Evolutionary conservation across 495 filamentous ascomycete species (phyloP).

Genomic region (Apodospora peruviana): DNA sequence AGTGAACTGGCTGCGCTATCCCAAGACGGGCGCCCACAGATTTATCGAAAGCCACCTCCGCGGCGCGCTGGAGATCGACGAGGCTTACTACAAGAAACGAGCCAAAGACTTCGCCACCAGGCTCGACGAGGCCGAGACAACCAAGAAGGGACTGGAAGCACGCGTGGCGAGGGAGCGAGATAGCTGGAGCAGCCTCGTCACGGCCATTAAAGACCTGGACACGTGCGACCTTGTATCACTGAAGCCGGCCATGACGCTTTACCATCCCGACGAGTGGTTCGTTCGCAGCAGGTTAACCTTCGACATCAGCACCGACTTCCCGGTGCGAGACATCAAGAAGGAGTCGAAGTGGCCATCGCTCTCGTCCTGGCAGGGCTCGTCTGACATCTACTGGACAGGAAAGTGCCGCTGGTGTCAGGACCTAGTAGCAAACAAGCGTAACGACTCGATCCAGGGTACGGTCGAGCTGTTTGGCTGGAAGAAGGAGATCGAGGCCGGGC

Average conservation of each 20-base stretch:
- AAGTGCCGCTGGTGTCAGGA: not conserved
- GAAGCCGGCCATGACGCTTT: not conserved
- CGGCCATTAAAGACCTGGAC: not conserved
- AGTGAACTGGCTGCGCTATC: not conserved
- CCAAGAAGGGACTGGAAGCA: not conserved
- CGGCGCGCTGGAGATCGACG: not conserved
- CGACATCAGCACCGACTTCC: not conserved
- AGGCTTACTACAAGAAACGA: not conserved
- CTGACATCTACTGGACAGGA: not conserved
- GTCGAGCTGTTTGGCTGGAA: not conserved
- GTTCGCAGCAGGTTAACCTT: not conserved
- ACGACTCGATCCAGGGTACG: not conserved
- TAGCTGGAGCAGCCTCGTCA: not conserved
- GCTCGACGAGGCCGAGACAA: not conserved
- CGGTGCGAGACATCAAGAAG: not conserved
- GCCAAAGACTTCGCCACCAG: not conserved
- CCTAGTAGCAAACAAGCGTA: not conserved
- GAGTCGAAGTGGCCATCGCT: not conserved
- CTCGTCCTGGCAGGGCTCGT: not conserved
- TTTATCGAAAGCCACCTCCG: not conserved
- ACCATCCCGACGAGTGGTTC: not conserved
- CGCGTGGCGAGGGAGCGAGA: not conserved
- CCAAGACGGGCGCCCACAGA: not conserved
- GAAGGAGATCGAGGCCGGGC: not conserved
- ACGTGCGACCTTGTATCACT: not conserved